A percentile compares a stretch with the other conserved stretches of the same genome.
Evolutionary conservation across 768 basidiomycete genomes (phyloP).

Genomic region (Crassisporium funariophilum): DNA sequence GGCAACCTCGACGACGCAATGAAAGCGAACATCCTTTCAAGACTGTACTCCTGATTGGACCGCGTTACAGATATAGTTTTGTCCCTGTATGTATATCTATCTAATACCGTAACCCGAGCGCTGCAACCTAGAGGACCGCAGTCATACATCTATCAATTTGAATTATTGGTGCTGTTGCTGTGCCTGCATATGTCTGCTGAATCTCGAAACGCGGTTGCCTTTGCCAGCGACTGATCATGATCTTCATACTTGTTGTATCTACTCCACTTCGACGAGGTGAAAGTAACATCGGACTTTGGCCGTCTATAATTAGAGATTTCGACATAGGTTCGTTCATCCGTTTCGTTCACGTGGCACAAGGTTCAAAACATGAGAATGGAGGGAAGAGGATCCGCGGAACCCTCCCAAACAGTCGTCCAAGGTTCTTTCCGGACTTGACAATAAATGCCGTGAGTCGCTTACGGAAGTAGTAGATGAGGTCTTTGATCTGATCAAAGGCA

Average conservation of each 20-base stretch:
- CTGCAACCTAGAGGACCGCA: too few species aligned
- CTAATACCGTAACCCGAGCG: too few species aligned
- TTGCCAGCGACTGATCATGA: too few species aligned
- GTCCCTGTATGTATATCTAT: neutral
- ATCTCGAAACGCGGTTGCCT: too few species aligned
- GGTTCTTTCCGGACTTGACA: conserved; percentile 31
- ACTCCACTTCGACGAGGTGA: conserved; percentile 10
- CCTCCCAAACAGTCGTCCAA: conserved; percentile 14
- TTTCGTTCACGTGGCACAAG: conserved; percentile 27
- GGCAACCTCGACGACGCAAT: neutral
- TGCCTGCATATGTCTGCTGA: too few species aligned
- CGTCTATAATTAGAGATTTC: conserved; percentile 19
- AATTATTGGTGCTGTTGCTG: too few species aligned
- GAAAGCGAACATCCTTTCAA: neutral
- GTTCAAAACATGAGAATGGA: conserved; percentile 21
- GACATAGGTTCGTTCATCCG: conserved; percentile 9
- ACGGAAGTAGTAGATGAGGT: conserved; percentile 22
- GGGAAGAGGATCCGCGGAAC: conserved; percentile 32
- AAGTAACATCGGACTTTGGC: conserved; percentile 14
- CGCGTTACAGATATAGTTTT: neutral
- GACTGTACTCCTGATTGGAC: too few species aligned
- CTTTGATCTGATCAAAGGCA: conserved; percentile 41
- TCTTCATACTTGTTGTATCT: too few species aligned
- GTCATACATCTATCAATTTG: too few species aligned
- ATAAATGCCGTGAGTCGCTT: conserved; percentile 35